A percentile compares a stretch with the other conserved stretches of the same genome.
phyloP scores from a whole-genome alignment of 2,329 filamentous ascomycete genomes.

The Neoscytalidium dimidiatum region DNA sequence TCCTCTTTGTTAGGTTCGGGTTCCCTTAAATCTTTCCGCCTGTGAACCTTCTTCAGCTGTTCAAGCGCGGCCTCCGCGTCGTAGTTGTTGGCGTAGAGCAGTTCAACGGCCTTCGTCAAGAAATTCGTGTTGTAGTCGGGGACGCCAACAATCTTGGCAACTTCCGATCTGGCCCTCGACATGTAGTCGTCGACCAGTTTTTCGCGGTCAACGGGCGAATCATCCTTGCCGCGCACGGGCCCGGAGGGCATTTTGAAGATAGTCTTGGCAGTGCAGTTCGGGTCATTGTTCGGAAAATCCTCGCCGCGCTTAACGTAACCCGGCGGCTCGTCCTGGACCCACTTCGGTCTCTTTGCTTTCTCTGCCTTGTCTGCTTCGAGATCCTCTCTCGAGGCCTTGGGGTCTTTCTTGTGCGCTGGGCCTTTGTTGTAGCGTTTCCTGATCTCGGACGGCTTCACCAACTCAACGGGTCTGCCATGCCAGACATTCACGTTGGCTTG shows the following conservation, averaged over 20 bases:
- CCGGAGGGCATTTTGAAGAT: constrained; percentile 73
- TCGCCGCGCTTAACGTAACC: constrained; percentile 86
- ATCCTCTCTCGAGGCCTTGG: constrained; percentile 78
- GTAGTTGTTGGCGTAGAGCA: constrained; percentile 72
- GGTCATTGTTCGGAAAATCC: constrained; percentile 71
- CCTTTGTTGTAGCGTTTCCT: constrained; percentile 73
- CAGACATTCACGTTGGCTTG: constrained; percentile 84
- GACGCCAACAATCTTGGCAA: constrained; percentile 68
- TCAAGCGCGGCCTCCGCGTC: constrained; percentile 70
- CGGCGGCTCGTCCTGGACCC: constrained; percentile 86
- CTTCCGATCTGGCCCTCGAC: constrained; percentile 59
- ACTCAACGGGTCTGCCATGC: constrained; percentile 84
- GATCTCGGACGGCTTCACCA: constrained; percentile 83
- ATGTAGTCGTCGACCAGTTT: constrained; percentile 76
- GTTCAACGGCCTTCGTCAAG: constrained; percentile 76
- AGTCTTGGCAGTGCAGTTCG: constrained; percentile 71
- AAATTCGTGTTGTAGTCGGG: constrained; percentile 80
- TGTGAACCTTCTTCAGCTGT: constrained; percentile 67
- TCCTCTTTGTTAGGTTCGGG: constrained; percentile 78
- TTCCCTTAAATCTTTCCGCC: constrained; percentile 74
- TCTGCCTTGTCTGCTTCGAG: constrained; percentile 80
- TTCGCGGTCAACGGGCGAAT: constrained; percentile 48
- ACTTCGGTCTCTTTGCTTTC: constrained; percentile 82
- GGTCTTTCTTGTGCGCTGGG: constrained; percentile 68
- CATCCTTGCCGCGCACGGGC: constrained; percentile 48